A percentile compares a stretch with the other conserved stretches of the same genome.
These are phyloP conservation scores for Coniferiporia weirii DNA, from an alignment of 1,284 basidiomycete genomes.

Conservation along the genomic window DNA sequence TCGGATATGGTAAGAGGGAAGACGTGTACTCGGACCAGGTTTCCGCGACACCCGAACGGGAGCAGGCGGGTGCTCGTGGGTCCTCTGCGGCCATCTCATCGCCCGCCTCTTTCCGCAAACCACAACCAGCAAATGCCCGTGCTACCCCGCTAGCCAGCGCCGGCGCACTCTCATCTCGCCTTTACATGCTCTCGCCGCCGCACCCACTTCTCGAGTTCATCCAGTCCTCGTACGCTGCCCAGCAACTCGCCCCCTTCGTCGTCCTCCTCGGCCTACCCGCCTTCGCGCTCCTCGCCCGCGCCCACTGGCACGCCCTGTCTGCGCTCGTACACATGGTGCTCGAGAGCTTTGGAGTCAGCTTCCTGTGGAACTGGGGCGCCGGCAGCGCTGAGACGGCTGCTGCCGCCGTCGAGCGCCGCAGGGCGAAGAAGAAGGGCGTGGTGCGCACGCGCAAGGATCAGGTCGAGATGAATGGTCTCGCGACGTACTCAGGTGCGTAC, in stretches of 20 bases:
- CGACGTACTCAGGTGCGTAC: not conserved
- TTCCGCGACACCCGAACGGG: too few relatives aligned
- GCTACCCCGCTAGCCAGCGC: not conserved
- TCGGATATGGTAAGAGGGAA: too few relatives aligned
- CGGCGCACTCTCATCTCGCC: not conserved
- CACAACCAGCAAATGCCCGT: not conserved
- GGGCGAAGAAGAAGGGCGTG: slow-evolving; percentile 37
- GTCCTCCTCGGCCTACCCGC: slow-evolving; percentile 14
- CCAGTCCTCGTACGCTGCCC: slow-evolving; percentile 4
- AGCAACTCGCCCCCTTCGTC: slow-evolving; percentile 14
- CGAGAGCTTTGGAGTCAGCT: slow-evolving; percentile 6
- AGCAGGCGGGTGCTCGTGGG: too few relatives aligned
- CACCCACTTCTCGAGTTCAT: slow-evolving; percentile 2
- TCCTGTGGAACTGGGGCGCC: slow-evolving; percentile 11
- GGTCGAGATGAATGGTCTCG: not conserved
- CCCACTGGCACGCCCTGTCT: slow-evolving; percentile 1
- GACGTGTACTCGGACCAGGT: too few relatives aligned
- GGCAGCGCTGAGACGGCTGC: not conserved
- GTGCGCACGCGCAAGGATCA: not conserved
- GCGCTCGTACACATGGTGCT: slow-evolving; percentile 9
- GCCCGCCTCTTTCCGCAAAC: too few relatives aligned
- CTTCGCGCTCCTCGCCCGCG: slow-evolving; percentile 12
- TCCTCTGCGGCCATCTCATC: too few relatives aligned
- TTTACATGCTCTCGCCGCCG: not conserved
- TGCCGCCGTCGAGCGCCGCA: slow-evolving; percentile 26